These are phyloP conservation scores for Schwanniomyces etchellsii DNA, from an alignment of 1,139 yeast species.

Conservation along the genomic window DNA sequence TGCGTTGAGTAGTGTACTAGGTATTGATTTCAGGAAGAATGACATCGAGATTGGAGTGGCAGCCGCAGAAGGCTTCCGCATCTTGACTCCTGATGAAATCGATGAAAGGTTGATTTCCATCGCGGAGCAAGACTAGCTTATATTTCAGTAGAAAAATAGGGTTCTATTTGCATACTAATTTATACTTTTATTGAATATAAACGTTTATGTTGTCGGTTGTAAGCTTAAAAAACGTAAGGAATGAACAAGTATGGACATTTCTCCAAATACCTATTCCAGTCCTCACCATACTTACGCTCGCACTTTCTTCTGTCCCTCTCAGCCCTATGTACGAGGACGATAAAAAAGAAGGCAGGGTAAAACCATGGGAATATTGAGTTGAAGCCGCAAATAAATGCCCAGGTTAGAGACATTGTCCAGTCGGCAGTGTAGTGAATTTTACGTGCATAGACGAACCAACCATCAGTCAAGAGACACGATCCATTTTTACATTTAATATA, in stretches of 20 bases:
- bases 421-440: constrained; percentile 96
- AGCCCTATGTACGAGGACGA: constrained; percentile 85
- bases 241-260: constrained; percentile 90
- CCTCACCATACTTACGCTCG: constrained; percentile 81
- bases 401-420: constrained; percentile 76
- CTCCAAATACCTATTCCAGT: constrained; percentile 83
- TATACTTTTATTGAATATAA: constrained; percentile 1
- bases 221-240: constrained; percentile 67
- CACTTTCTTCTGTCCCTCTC: constrained; percentile 82
- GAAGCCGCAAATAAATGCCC: constrained; percentile 92
- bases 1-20: constrained; percentile 77
- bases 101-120: constrained; percentile 90
- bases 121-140: constrained; percentile 88
- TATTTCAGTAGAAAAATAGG: not conserved
- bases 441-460: constrained; percentile 91
- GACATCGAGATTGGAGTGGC: constrained; percentile 94
- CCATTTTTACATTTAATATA: constrained; percentile 85
- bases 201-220: too few relatives aligned
- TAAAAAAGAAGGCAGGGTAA: constrained; percentile 84
- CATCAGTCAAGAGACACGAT: constrained; percentile 77
- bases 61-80: constrained; percentile 60
- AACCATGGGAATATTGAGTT: constrained; percentile 91
- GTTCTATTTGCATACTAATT: not conserved
- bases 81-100: constrained; percentile 76
- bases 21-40: constrained; percentile 88